Percentiles rank a stretch among this genome's conserved stretches.
phyloP scores from a whole-genome alignment of 345 rosid species.

The Pelargonium nanum region DNA sequence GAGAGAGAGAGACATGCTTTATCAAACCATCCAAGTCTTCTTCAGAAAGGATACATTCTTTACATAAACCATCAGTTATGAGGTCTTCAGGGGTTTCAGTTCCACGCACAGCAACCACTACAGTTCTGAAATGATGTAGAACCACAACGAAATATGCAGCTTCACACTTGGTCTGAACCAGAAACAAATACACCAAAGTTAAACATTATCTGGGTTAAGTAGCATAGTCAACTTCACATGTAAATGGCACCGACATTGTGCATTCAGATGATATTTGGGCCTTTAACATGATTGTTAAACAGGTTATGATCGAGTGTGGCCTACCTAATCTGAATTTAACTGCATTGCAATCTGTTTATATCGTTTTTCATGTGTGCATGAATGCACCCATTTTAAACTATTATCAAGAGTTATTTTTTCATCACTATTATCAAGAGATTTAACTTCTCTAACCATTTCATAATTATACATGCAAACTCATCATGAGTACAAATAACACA shows the following conservation, averaged over 20 bases:
- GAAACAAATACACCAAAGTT: slow-evolving; percentile 3
- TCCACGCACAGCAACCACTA: slow-evolving; percentile 82
- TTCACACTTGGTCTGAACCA: slow-evolving; percentile 55
- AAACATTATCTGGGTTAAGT: not conserved
- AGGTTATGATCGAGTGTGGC: no score
- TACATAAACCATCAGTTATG: slow-evolving; percentile 84
- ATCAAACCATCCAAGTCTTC: slow-evolving; percentile 73
- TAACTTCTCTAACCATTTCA: no score
- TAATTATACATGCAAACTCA: no score
- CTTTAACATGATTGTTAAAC: no score
- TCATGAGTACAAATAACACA: no score
- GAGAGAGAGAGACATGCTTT: slow-evolving; percentile 39
- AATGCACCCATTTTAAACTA: no score
- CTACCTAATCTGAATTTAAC: no score
- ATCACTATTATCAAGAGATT: no score
- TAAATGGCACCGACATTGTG: not conserved
- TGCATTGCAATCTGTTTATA: no score
- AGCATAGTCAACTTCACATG: not conserved
- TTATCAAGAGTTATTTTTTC: no score
- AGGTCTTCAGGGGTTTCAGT: slow-evolving; percentile 96
- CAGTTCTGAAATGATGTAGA: slow-evolving; percentile 54
- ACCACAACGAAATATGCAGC: slow-evolving; percentile 87
- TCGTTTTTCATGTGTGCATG: no score
- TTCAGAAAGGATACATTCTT: slow-evolving; percentile 44
- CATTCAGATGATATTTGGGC: not conserved